Conservation (phyloP, 192 early-diverging fungal genomes). For the Gaertneriomyces semiglobifer region DNA sequence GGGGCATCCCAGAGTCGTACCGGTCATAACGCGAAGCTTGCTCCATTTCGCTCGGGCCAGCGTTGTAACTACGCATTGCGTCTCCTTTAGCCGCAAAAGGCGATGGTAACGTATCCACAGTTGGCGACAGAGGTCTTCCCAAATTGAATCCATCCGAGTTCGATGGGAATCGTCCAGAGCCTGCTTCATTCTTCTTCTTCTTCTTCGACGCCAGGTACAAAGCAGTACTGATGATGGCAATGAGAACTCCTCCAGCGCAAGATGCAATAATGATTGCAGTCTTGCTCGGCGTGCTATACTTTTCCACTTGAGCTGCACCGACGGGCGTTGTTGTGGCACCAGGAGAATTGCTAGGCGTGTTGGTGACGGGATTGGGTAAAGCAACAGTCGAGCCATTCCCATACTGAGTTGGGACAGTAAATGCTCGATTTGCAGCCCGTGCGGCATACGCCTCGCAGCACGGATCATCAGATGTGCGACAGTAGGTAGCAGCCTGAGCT, state of each 20-base stretch:
- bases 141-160: not conserved
- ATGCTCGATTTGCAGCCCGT: not conserved
- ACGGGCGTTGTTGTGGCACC: not conserved
- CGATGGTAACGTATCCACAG: not conserved
- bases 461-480: slow-evolving; percentile 2
- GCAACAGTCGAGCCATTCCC: slow-evolving; percentile 1
- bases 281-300: slow-evolving; percentile 3
- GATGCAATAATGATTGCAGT: slow-evolving; percentile 9
- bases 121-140: not conserved
- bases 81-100: not conserved
- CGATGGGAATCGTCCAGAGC: slow-evolving; percentile 2
- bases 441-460: slow-evolving; percentile 21
- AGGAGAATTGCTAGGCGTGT: not conserved
- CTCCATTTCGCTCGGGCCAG: not conserved
- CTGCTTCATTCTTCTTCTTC: not conserved
- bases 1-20: not conserved
- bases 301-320: not conserved
- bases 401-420: slow-evolving; percentile 10
- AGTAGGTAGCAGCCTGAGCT: slow-evolving; percentile 9
- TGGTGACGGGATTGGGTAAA: not conserved
- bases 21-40: not conserved
- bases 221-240: not conserved
- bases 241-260: not conserved
- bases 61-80: not conserved
- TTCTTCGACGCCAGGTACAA: not conserved